Percentiles rank a stretch among this genome's conserved stretches.
Evolutionary conservation across 2,329 filamentous ascomycete species (phyloP).

Genomic region (Fusarium caatingaense): DNA sequence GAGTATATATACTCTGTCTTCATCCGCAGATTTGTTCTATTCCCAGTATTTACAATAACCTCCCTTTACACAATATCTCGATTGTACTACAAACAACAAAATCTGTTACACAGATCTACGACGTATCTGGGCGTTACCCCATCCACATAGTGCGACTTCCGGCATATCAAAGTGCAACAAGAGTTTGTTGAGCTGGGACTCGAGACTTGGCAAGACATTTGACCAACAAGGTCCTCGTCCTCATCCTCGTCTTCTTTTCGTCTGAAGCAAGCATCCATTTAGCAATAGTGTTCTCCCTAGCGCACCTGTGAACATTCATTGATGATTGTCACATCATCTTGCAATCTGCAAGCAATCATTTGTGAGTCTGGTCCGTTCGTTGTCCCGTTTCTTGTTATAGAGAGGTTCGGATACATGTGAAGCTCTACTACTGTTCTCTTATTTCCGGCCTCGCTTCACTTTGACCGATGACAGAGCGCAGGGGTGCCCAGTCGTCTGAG

Average conservation of each 20-base stretch:
- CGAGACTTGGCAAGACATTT: background rate
- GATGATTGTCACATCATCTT: background rate
- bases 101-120: constrained; percentile 1
- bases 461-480: constrained; percentile 1
- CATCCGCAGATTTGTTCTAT: background rate
- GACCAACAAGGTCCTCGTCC: constrained; percentile 38
- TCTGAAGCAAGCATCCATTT: background rate
- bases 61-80: background rate
- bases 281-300: background rate
- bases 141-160: constrained; percentile 6
- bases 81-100: background rate
- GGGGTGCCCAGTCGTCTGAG: constrained; percentile 8
- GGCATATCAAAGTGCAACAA: constrained; percentile 13
- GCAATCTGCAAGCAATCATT: background rate
- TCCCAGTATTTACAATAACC: background rate
- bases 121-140: background rate
- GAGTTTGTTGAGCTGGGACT: constrained; percentile 5
- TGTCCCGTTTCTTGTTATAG: background rate
- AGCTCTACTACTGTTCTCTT: background rate
- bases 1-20: background rate
- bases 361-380: constrained; percentile 9
- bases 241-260: constrained; percentile 19
- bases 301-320: background rate
- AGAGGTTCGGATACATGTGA: background rate
- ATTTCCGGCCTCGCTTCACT: constrained; percentile 13